Evolutionary conservation across 805 yeast genomes (phyloP), one percentile per base, ranked within the genome.

Genomic region (Spencermartinsiella europaea): DNA sequence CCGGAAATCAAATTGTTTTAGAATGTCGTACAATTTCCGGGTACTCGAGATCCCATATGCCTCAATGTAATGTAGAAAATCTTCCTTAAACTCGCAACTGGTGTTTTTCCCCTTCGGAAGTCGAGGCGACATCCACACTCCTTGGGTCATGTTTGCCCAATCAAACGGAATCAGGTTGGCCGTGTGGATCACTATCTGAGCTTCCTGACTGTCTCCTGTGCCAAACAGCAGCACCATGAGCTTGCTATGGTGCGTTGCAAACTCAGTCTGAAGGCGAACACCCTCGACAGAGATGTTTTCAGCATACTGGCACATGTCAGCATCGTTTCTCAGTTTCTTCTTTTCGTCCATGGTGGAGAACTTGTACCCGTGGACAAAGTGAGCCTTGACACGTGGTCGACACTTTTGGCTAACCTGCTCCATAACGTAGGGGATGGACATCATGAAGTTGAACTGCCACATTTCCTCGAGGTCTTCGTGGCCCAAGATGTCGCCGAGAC

Each of bases 391-490:
- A 7, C 34, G 36, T 7, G 40, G 27, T 12, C 36, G 34, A 3
- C 53, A 54, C 1, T 42, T 36, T 0, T 50, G 50, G 40, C 48
- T 55, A 10, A 58, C 14, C 10, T 60, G 48, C 4, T 17, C 12
- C 54, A 61, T 44, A 16, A 62, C 55, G 45, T 55, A 64, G 4
- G 47, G 49, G 12, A 61, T 45, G 38, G 54, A 52, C 14, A 55
- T 53, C 56, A 57, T 51, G 50, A 53, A 64, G 34, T 63, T 64
- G 56, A 64, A 61, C 48, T 64, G 66, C 57, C 62, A 63, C 63
- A 59, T 57, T 15, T 46, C 45, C 2, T 22, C 39, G 16, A 62
- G 45, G 33, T 50, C 55, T 2, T 40, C 41, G 3, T 44, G 47
- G 5, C 62, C 54, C n/a, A 63, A 46, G 21, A 63, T 33, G 12